A percentile compares a stretch with the other conserved stretches of the same genome.
Conservation (phyloP, 2,329 filamentous ascomycete species). For the Penicillium sp. region DNA sequence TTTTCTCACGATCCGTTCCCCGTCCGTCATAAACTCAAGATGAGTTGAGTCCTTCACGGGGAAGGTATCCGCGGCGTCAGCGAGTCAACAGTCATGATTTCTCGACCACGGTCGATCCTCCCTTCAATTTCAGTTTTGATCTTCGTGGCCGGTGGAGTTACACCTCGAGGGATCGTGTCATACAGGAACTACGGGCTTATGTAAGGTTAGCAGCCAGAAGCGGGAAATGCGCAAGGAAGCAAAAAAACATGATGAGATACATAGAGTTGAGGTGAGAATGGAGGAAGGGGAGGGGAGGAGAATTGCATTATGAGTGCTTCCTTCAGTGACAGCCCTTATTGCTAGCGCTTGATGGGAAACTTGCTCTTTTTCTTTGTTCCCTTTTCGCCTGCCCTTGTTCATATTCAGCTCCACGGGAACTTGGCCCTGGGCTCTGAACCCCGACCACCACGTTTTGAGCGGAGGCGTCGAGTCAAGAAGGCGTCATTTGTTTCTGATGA, state of each 20-base stretch:
- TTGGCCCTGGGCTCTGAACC: neutral
- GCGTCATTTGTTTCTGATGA: slow-evolving; percentile 5
- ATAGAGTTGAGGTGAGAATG: neutral
- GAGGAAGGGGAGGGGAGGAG: neutral
- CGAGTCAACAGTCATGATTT: slow-evolving; percentile 13
- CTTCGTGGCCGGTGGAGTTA: slow-evolving; percentile 14
- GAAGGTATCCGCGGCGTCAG: slow-evolving; percentile 2
- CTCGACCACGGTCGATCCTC: slow-evolving; percentile 18
- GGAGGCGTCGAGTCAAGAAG: neutral
- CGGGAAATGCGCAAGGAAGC: slow-evolving; percentile 9
- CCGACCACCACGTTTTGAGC: neutral
- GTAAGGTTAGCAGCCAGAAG: slow-evolving; percentile 4
- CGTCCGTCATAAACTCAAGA: slow-evolving; percentile 26
- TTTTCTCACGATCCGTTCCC: slow-evolving; percentile 39
- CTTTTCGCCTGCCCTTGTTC: neutral
- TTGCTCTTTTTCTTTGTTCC: neutral
- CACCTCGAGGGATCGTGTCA: slow-evolving; percentile 18
- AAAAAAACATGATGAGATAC: neutral
- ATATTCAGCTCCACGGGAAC: slow-evolving; percentile 12
- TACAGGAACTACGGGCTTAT: slow-evolving; percentile 14
- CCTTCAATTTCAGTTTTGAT: slow-evolving; percentile 11
- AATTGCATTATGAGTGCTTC: slow-evolving; percentile 10
- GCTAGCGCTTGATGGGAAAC: neutral
- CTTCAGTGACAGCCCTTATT: neutral
- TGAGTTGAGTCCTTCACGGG: slow-evolving; percentile 13